Evolutionary conservation across 2,329 filamentous ascomycete genomes (phyloP).

Genomic region (Westerdykella sp.): DNA sequence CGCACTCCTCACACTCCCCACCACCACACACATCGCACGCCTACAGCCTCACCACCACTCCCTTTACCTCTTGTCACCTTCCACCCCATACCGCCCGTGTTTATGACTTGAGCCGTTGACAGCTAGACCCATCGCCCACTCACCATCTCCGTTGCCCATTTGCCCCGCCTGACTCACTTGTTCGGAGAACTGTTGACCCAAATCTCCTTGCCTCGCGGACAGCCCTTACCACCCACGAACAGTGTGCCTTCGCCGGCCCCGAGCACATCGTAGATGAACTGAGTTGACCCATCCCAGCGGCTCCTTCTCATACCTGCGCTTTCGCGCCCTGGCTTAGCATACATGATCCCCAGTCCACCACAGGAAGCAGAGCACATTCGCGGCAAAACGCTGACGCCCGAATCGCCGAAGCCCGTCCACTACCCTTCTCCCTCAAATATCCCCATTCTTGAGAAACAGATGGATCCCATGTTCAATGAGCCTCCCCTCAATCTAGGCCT

Average conservation of each 20-base stretch:
- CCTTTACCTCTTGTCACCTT: not conserved
- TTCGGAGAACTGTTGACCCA: not conserved
- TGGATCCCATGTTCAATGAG: conserved; percentile 65
- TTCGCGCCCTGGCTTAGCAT: conserved; percentile 32
- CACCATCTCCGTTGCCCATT: conserved; percentile 1
- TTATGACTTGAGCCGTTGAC: conserved; percentile 2
- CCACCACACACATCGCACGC: not conserved
- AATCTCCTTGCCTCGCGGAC: conserved; percentile 1
- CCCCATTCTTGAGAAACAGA: conserved; percentile 64
- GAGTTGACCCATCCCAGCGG: conserved; percentile 18
- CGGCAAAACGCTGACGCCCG: conserved; percentile 60
- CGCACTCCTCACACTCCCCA: not conserved
- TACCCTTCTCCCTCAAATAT: conserved; percentile 63
- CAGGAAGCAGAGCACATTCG: conserved; percentile 54
- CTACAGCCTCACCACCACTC: not conserved
- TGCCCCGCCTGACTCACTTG: conserved; percentile 4
- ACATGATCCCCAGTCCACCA: conserved; percentile 52
- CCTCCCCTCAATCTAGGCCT: conserved; percentile 52
- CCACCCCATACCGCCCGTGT: conserved; percentile 1
- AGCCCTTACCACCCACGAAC: conserved; percentile 4
- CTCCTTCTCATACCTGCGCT: conserved; percentile 9
- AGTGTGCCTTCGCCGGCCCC: conserved; percentile 5
- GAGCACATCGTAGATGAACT: conserved; percentile 20
- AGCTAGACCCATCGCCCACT: conserved; percentile 1
- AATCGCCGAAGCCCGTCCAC: conserved; percentile 65